These are phyloP conservation scores for Hirschfeldia incana DNA, from an alignment of 345 rosid species.

Conservation along the genomic window DNA sequence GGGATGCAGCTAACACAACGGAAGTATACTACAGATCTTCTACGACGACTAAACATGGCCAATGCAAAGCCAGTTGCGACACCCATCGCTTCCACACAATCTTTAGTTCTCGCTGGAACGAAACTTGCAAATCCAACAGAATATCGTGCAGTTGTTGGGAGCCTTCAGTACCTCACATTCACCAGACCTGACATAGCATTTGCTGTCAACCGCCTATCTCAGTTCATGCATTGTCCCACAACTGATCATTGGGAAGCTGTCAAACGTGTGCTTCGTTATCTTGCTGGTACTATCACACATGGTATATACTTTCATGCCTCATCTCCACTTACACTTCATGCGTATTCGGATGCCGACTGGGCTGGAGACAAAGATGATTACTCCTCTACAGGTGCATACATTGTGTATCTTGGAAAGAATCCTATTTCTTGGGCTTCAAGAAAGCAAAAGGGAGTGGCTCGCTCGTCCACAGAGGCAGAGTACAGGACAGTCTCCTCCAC, in stretches of 20 bases:
- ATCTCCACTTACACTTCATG: not conserved
- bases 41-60: not conserved
- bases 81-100: not conserved
- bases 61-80: not conserved
- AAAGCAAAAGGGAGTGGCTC: not conserved
- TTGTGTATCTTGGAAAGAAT: not conserved
- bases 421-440: not conserved
- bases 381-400: not conserved
- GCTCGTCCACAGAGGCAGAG: not conserved
- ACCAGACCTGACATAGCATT: not conserved
- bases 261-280: not conserved
- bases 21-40: not conserved
- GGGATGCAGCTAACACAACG: not conserved
- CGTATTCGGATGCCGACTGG: not conserved
- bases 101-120: not conserved
- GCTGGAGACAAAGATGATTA: not conserved
- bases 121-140: not conserved
- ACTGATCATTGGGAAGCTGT: not conserved
- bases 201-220: not conserved
- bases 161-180: not conserved
- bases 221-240: not conserved
- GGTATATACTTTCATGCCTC: not conserved
- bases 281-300: not conserved
- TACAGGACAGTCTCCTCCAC: not conserved
- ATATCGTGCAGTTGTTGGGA: not conserved